These are phyloP conservation scores for Colletotrichum limetticola DNA, from an alignment of 2,329 filamentous ascomycete species.

Conservation along the genomic window DNA sequence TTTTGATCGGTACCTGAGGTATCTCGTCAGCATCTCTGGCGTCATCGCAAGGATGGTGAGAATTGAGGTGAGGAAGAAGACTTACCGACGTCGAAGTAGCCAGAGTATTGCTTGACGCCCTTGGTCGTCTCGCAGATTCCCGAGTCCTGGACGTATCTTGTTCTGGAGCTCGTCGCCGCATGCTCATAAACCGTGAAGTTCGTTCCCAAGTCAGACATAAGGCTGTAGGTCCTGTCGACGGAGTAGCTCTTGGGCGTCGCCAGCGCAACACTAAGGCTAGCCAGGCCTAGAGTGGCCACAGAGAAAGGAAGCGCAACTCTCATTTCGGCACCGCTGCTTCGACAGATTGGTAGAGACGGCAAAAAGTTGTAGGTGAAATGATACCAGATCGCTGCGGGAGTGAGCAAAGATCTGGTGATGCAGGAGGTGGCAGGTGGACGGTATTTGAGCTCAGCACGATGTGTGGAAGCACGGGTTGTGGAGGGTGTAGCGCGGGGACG, in stretches of 20 bases:
- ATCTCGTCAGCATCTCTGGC: constrained; percentile 34
- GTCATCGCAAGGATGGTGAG: not conserved
- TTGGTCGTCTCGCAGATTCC: constrained; percentile 62
- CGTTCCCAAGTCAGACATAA: constrained; percentile 32
- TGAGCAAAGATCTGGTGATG: not conserved
- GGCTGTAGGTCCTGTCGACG: constrained; percentile 33
- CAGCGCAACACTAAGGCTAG: not conserved
- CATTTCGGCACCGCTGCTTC: not conserved
- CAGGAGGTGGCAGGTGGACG: not conserved
- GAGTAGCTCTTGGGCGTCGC: constrained; percentile 14
- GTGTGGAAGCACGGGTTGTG: not conserved
- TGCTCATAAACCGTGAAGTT: constrained; percentile 60
- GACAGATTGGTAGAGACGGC: not conserved
- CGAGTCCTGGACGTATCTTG: constrained; percentile 62
- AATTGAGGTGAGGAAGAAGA: not conserved
- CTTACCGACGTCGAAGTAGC: constrained; percentile 58
- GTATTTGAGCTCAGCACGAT: constrained; percentile 10
- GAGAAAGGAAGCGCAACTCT: not conserved
- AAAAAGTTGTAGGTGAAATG: not conserved
- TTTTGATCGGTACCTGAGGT: constrained; percentile 45
- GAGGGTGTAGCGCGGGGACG: not conserved
- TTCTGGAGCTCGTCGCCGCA: constrained; percentile 53
- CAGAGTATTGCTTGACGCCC: constrained; percentile 61
- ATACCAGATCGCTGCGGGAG: not conserved
- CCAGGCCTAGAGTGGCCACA: constrained; percentile 15